Conservation (phyloP, 2,329 filamentous ascomycete species). For the Aspergillus latus region DNA sequence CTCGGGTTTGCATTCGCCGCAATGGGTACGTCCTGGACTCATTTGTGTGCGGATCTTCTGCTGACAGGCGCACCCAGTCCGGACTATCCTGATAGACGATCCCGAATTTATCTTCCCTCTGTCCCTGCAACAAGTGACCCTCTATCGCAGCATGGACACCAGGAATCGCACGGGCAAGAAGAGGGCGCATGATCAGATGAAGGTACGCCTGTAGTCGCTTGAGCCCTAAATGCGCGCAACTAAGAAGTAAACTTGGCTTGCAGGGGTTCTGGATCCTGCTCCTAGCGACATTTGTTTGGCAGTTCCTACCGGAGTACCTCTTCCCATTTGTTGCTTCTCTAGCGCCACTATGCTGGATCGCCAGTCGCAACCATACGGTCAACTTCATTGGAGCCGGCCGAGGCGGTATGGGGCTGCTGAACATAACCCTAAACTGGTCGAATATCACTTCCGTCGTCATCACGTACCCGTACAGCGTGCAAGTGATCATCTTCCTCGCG, state of each 20-base stretch:
- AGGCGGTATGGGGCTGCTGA: conserved; percentile 63
- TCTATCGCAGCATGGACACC: conserved; percentile 56
- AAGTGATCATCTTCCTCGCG: conserved; percentile 57
- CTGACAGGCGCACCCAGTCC: conserved; percentile 32
- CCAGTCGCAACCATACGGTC: conserved; percentile 56
- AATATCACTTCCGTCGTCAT: conserved; percentile 51
- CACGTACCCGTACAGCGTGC: conserved; percentile 29
- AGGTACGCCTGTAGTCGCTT: conserved; percentile 29
- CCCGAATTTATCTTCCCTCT: conserved; percentile 57
- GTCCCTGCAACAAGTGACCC: conserved; percentile 56
- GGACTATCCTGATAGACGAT: conserved; percentile 59
- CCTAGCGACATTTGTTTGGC: conserved; percentile 57
- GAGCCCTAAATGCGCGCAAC: background rate
- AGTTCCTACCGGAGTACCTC: conserved; percentile 61
- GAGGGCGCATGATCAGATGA: conserved; percentile 55
- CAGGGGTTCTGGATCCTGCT: conserved; percentile 54
- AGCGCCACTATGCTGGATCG: conserved; percentile 64
- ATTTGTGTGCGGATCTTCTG: too few species aligned
- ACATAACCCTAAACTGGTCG: conserved; percentile 61
- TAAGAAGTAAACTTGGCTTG: background rate
- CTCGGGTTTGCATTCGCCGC: conserved; percentile 2
- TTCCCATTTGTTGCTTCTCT: conserved; percentile 62
- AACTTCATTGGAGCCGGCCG: conserved; percentile 63
- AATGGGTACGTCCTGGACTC: background rate
- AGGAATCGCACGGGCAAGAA: conserved; percentile 49